These are phyloP conservation scores for Gymnopilus junonius DNA, from an alignment of 768 basidiomycete species.

Conservation along the genomic window DNA sequence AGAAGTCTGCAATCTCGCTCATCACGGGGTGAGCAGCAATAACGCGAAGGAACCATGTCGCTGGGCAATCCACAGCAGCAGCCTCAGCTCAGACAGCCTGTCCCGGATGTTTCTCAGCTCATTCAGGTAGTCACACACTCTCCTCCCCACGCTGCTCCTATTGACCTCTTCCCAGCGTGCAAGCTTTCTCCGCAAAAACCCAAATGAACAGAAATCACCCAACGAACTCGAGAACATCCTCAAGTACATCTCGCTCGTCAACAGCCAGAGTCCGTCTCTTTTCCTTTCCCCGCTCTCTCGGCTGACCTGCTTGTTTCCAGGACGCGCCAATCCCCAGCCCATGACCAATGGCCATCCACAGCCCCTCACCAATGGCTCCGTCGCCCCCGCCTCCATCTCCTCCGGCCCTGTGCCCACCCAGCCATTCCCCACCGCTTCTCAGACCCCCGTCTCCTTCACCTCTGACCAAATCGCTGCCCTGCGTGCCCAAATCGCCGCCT, in stretches of 20 bases:
- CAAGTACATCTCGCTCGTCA: conserved; percentile 52
- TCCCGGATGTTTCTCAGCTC: conserved; percentile 47
- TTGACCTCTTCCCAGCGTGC: conserved; percentile 41
- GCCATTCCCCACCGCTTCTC: conserved; percentile 55
- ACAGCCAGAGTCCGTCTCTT: conserved; percentile 30
- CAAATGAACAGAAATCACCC: conserved; percentile 49
- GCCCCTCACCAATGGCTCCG: conserved; percentile 45
- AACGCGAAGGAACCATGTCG: conserved; percentile 30
- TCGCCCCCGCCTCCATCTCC: conserved; percentile 45
- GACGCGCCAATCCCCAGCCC: conserved; percentile 36
- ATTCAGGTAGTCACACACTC: conserved; percentile 40
- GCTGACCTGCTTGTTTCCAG: conserved; percentile 10
- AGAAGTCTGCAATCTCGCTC: conserved; percentile 30
- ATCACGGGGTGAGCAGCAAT: conserved; percentile 39
- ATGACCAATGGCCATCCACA: conserved; percentile 55
- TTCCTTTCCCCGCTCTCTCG: conserved; percentile 7
- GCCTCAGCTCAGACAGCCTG: conserved; percentile 33
- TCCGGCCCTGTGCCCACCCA: conserved; percentile 56
- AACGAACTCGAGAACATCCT: conserved; percentile 50
- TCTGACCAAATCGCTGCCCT: conserved; percentile 74
- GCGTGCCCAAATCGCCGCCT: conserved; percentile 84
- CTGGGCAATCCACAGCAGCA: conserved; percentile 41
- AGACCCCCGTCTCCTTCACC: conserved; percentile 81
- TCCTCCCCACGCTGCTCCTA: conserved; percentile 7
- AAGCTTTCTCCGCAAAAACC: conserved; percentile 55